Evolutionary conservation across 2,329 filamentous ascomycete species (phyloP).

Genomic region (Gnomoniopsis sp.): DNA sequence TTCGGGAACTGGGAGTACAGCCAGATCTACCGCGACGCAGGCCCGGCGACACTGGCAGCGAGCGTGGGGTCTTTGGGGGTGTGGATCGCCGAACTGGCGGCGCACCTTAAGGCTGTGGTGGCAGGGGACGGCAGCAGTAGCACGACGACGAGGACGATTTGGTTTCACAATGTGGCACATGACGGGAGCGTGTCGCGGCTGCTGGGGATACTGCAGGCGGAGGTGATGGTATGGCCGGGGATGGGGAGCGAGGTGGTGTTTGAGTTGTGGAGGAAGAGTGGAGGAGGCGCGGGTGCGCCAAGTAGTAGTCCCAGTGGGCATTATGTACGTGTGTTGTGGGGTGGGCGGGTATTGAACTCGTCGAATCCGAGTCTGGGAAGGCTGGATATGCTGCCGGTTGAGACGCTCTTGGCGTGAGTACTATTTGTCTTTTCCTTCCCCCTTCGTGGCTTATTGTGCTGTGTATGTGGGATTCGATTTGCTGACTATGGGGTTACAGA

Average conservation of each 20-base stretch:
- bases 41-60: conserved; percentile 55
- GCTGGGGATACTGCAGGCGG: conserved; percentile 67
- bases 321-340: conserved; percentile 66
- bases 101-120: conserved; percentile 57
- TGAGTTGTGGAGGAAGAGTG: conserved; percentile 57
- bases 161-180: conserved; percentile 76
- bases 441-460: no score
- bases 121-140: no score
- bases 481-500: conserved; percentile 4
- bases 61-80: conserved; percentile 64
- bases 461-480: not conserved
- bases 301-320: conserved; percentile 31
- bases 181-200: conserved; percentile 69
- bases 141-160: conserved; percentile 42
- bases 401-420: conserved; percentile 48
- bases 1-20: conserved; percentile 79
- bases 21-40: conserved; percentile 69
- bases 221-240: conserved; percentile 79
- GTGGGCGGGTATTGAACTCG: conserved; percentile 61
- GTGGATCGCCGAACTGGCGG: conserved; percentile 68
- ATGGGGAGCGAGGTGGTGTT: conserved; percentile 80
- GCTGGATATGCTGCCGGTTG: conserved; percentile 66
- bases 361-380: conserved; percentile 61
- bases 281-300: conserved; percentile 10
- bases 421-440: not conserved